Evolutionary conservation across 148 eudicot genomes (phyloP), one percentile per base, ranked within the genome.

Genomic region (Camellia granthamiana): DNA sequence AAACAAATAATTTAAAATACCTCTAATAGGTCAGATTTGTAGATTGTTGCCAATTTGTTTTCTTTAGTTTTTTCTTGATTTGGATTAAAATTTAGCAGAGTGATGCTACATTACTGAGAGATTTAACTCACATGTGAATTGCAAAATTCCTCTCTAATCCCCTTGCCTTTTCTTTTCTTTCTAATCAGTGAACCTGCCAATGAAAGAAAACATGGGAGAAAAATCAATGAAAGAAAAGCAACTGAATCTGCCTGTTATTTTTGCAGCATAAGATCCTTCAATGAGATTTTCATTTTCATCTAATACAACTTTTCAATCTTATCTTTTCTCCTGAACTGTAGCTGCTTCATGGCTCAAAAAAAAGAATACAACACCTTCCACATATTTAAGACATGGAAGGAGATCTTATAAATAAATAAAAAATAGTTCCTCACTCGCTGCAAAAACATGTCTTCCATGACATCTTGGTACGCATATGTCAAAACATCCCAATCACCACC

Each of bases 401-500:
- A 77, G 79, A 65, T 49, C 56, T 5, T 30, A n/a, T n/a, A n/a
- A n/a, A 73, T 73, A 61, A 71, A 54, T 1, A 30, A 30, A 30
- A 30, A 30, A 30, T 30, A 30, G 38, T 54, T 52, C 62, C 62
- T 54, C 44, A 13, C 60, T 23, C 11, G 0, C 9, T 38, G 77
- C 14, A 5, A 59, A 75, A 58, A 14, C 67, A 74, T 15, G 23
- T 54, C 62, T 51, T 11, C 19, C 76, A 30, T 6, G 44, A 58
- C 61, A 70, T 30, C 38, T 30, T 30, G 38, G 38, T 69, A 18
- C 60, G 42, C 42, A n/a, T n/a, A 69, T 78, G 66, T 51, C 72
- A 78, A 78, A 69, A 55, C 81, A 55, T 56, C 10, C 7, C n/a
- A 30, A 30, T 60, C 49, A 47, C 80, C 86, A 87, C 77, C 85